Evolutionary conservation across 805 yeast genomes (phyloP).

Genomic region (Vanderwaltozyma yarrowii): DNA sequence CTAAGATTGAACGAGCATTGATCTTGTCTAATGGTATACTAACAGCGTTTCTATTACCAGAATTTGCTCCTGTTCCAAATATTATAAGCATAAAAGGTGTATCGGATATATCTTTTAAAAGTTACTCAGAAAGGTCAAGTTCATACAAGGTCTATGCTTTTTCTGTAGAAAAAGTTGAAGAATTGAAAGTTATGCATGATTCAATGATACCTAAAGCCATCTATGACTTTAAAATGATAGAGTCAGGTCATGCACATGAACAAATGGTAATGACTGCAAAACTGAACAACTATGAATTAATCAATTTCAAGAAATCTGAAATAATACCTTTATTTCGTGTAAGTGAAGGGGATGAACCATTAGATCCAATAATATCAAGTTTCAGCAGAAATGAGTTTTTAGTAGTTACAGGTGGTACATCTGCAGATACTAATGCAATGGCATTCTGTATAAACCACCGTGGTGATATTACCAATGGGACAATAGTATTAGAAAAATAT

Average conservation of each 20-base stretch:
- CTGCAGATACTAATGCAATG: conserved; percentile 20
- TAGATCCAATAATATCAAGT: conserved; percentile 18
- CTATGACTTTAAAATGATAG: conserved; percentile 11
- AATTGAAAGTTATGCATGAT: conserved; percentile 8
- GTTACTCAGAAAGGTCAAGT: conserved; percentile 10
- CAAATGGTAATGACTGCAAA: conserved; percentile 16
- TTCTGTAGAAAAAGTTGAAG: conserved; percentile 8
- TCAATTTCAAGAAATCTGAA: conserved; percentile 10
- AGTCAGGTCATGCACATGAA: conserved; percentile 12
- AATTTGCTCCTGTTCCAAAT: conserved; percentile 28
- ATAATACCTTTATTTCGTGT: conserved; percentile 21
- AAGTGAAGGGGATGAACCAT: conserved; percentile 15
- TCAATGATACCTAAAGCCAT: conserved; percentile 5
- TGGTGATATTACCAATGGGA: conserved; percentile 26
- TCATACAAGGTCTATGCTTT: conserved; percentile 11
- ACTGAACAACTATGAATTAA: conserved; percentile 18
- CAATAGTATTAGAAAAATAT: conserved; percentile 20
- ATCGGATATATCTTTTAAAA: conserved; percentile 12
- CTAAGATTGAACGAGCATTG: conserved; percentile 24
- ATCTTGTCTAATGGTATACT: conserved; percentile 14
- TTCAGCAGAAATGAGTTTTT: conserved; percentile 15
- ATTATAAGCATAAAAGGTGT: conserved; percentile 9
- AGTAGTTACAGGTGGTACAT: conserved; percentile 23
- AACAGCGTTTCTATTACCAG: conserved; percentile 24
- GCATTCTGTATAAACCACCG: conserved; percentile 21